Evolutionary conservation across 441 rosid genomes (phyloP).

Genomic region (Erysimum cheiri): DNA sequence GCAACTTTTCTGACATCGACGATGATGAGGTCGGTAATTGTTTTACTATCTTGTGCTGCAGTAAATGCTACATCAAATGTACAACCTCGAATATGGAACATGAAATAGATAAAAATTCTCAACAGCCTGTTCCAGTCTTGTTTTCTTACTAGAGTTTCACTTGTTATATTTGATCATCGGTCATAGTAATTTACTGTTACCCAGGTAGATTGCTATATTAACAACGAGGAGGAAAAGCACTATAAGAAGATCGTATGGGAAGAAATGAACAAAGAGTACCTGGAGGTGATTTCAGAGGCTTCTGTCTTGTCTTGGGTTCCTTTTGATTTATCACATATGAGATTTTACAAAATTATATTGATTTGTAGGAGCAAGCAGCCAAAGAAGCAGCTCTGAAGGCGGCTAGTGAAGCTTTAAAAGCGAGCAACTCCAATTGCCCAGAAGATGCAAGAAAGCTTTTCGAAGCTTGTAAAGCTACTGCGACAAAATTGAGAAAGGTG

Average conservation of each 20-base stretch:
- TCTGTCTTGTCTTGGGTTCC: conserved; percentile 19
- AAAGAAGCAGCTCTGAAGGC: conserved; percentile 76
- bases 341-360: not conserved
- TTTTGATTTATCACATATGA: conserved; percentile 12
- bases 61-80: conserved; percentile 19
- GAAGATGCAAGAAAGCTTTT: conserved; percentile 75
- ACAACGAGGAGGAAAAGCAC: conserved; percentile 72
- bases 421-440: conserved; percentile 59
- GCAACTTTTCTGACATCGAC: conserved; percentile 77
- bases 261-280: conserved; percentile 78
- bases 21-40: conserved; percentile 73
- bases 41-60: conserved; percentile 23
- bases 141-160: conserved; percentile 6
- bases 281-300: conserved; percentile 63
- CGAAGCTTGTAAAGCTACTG: conserved; percentile 62
- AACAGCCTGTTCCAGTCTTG: not conserved
- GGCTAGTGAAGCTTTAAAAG: conserved; percentile 64
- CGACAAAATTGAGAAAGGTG: conserved; percentile 80
- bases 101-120: not conserved
- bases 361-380: conserved; percentile 86
- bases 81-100: conserved; percentile 17
- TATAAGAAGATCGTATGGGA: conserved; percentile 81
- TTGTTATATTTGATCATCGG: conserved; percentile 28
- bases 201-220: conserved; percentile 80
- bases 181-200: conserved; percentile 20